Evolutionary conservation across 768 basidiomycete species (phyloP).

Genomic region (Gloeophyllum trabeum): DNA sequence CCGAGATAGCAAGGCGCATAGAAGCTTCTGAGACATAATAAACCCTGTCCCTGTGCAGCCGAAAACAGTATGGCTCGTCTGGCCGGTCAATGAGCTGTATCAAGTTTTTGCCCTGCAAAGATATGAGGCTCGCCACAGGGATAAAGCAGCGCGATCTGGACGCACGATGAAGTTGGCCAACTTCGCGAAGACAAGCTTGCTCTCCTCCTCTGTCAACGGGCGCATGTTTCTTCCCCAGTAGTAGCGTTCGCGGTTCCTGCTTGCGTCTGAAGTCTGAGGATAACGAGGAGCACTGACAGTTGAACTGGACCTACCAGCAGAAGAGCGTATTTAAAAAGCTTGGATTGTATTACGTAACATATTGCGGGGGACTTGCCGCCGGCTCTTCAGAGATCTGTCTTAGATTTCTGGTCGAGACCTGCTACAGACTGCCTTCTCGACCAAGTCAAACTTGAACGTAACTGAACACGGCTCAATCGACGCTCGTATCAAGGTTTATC

Average conservation of each 20-base stretch:
- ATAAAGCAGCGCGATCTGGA: neutral
- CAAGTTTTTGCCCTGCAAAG: constrained; percentile 79
- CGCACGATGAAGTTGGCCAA: constrained; percentile 93
- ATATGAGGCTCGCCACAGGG: neutral
- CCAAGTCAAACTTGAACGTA: neutral
- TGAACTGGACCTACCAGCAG: too few relatives aligned
- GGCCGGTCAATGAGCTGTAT: constrained; percentile 90
- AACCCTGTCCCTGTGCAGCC: constrained; percentile 88
- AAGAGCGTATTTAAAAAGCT: too few relatives aligned
- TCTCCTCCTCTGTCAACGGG: constrained; percentile 94
- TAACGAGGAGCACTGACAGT: too few relatives aligned
- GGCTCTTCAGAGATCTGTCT: too few relatives aligned
- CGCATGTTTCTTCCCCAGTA: constrained; percentile 45
- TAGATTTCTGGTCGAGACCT: too few relatives aligned
- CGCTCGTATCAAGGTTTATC: too few relatives aligned
- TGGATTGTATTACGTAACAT: too few relatives aligned
- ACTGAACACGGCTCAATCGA: too few relatives aligned
- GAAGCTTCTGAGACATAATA: constrained; percentile 94
- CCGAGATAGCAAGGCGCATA: constrained; percentile 86
- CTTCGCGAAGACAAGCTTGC: constrained; percentile 91
- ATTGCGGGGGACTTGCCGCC: too few relatives aligned
- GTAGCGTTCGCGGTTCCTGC: too few relatives aligned
- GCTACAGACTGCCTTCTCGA: neutral
- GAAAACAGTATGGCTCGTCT: constrained; percentile 93
- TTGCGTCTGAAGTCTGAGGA: too few relatives aligned